Conservation (phyloP, 768 basidiomycete genomes). For the Lactarius deliciosus region DNA sequence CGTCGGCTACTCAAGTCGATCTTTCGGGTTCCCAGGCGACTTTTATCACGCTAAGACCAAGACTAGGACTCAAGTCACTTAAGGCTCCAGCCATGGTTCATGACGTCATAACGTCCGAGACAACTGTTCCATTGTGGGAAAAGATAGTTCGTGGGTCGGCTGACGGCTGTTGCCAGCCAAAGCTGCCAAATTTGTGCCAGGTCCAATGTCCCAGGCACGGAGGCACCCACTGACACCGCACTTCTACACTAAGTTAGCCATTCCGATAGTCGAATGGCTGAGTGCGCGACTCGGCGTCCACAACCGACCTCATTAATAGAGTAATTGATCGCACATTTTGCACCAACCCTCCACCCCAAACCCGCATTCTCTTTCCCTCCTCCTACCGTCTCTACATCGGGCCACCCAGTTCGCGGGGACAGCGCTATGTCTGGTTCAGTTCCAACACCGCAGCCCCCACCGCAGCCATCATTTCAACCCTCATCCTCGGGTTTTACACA, state of each 20-base stretch:
- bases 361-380: neutral
- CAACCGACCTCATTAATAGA: neutral
- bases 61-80: neutral
- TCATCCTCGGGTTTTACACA: neutral
- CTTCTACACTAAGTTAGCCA: too few species aligned
- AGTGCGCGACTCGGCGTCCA: neutral
- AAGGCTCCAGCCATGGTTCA: neutral
- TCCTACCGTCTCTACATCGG: neutral
- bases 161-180: neutral
- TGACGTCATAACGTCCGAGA: neutral
- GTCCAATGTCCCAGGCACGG: neutral
- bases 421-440: neutral
- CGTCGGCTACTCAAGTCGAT: neutral
- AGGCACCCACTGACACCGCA: too few species aligned
- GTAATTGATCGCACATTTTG: neutral
- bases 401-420: neutral
- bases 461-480: too few species aligned
- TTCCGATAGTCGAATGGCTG: neutral
- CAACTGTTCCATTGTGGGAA: neutral
- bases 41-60: neutral
- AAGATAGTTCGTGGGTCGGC: neutral
- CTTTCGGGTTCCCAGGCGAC: neutral
- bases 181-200: neutral
- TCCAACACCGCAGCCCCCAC: neutral
- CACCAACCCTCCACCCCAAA: neutral